Conservation (phyloP, 1,139 yeast species). For the Blastobotrys capitulatus region DNA sequence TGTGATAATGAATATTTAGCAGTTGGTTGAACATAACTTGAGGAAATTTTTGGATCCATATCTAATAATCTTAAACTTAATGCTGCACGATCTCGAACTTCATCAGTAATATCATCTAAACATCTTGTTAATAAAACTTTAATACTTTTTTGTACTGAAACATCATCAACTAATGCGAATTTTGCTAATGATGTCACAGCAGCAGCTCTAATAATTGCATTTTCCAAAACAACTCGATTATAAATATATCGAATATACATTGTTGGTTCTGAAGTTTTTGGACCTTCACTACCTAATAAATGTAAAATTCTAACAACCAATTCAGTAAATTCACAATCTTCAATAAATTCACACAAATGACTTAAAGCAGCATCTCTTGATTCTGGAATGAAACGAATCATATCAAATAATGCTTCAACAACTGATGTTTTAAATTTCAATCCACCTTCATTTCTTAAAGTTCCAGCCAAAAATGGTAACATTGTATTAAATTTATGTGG, state of each 20-base stretch:
- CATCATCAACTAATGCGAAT: slow-evolving; percentile 77
- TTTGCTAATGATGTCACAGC: slow-evolving; percentile 91
- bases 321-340: slow-evolving; percentile 96
- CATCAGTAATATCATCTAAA: slow-evolving; percentile 86
- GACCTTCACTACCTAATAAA: slow-evolving; percentile 91
- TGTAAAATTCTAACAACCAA: slow-evolving; percentile 87
- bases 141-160: slow-evolving; percentile 61
- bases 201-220: slow-evolving; percentile 90
- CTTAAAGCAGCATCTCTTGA: slow-evolving; percentile 84
- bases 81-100: slow-evolving; percentile 97
- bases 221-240: slow-evolving; percentile 93
- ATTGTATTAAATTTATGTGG: slow-evolving; percentile 84
- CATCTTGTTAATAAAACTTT: slow-evolving; percentile 75
- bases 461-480: slow-evolving; percentile 75
- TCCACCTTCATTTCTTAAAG: slow-evolving; percentile 89
- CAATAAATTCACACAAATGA: slow-evolving; percentile 92
- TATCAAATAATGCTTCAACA: slow-evolving; percentile 87
- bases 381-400: slow-evolving; percentile 80
- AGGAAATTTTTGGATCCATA: slow-evolving; percentile 42
- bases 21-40: slow-evolving; percentile 57
- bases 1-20: slow-evolving; percentile 66
- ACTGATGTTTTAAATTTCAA: slow-evolving; percentile 74
- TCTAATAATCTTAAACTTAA: slow-evolving; percentile 67
- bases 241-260: slow-evolving; percentile 92
- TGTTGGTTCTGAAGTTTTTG: slow-evolving; percentile 78